Percentiles rank a stretch among this genome's conserved stretches.
Conservation (phyloP, 768 basidiomycete genomes). For the Lepiota subincarnata region DNA sequence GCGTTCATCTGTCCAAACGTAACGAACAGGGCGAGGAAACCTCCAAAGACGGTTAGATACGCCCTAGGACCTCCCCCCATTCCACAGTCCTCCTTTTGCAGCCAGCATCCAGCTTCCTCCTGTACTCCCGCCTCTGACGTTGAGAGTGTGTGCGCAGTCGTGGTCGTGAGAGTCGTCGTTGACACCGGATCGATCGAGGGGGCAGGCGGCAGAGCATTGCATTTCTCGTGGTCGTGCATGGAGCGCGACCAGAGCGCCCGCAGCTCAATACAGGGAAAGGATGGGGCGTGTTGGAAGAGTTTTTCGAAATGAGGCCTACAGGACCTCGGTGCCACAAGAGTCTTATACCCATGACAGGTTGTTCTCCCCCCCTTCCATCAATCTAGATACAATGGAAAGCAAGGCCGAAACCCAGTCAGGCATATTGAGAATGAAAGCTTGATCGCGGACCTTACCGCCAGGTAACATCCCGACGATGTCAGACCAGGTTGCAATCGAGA, state of each 20-base stretch:
- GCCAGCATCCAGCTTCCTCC: background rate
- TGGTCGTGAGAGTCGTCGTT: background rate
- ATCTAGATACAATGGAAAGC: slow-evolving; percentile 4
- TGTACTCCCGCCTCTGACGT: background rate
- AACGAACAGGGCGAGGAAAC: slow-evolving; percentile 62
- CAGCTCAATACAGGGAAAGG: background rate
- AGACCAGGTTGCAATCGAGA: slow-evolving; percentile 1
- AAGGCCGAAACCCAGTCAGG: background rate
- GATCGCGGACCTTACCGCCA: slow-evolving; percentile 8
- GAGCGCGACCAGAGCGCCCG: background rate
- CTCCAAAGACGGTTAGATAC: slow-evolving; percentile 55
- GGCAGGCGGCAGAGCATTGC: background rate
- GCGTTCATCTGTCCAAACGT: slow-evolving; percentile 71
- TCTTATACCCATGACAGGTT: slow-evolving; percentile 9
- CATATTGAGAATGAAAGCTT: slow-evolving; percentile 4
- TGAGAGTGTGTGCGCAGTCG: background rate
- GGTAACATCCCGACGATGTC: background rate
- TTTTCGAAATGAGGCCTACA: background rate
- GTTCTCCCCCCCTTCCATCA: background rate
- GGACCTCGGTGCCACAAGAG: background rate
- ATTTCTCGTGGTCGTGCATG: slow-evolving; percentile 10
- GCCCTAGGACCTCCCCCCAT: slow-evolving; percentile 18
- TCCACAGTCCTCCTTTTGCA: slow-evolving; percentile 16
- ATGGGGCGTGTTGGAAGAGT: background rate
- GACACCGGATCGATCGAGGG: background rate